These are phyloP conservation scores for Mallotus japonicus DNA, from an alignment of 441 rosid species.

Conservation along the genomic window DNA sequence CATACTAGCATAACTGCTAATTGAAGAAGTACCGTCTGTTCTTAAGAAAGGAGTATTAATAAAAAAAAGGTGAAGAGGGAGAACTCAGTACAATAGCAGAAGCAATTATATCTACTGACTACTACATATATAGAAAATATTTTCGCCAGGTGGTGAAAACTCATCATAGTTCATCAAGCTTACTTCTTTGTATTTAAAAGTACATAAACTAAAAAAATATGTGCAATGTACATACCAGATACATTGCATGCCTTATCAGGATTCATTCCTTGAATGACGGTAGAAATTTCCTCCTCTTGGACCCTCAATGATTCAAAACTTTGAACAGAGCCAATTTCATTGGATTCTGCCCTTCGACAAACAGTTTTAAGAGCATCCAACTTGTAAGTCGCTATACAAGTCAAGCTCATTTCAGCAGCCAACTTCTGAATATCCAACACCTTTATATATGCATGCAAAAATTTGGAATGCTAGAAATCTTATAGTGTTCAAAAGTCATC, in stretches of 20 bases:
- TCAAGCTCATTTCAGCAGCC: slow-evolving; percentile 85
- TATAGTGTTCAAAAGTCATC: slow-evolving; percentile 7
- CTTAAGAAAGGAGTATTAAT: background rate
- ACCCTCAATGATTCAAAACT: slow-evolving; percentile 29
- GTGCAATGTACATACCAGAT: slow-evolving; percentile 40
- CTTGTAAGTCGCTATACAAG: slow-evolving; percentile 74
- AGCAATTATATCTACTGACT: background rate
- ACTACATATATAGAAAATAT: background rate
- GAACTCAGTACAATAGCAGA: background rate
- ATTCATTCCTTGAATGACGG: slow-evolving; percentile 28
- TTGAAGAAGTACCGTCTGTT: background rate
- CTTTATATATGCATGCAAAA: slow-evolving; percentile 28
- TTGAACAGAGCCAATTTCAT: slow-evolving; percentile 30
- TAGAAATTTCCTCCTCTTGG: slow-evolving; percentile 35
- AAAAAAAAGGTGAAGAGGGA: background rate
- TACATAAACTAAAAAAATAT: slow-evolving; percentile 4
- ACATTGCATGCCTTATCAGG: slow-evolving; percentile 28
- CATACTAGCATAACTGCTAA: background rate
- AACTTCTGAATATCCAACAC: slow-evolving; percentile 61
- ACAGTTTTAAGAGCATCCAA: slow-evolving; percentile 91
- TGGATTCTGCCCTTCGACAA: slow-evolving; percentile 41
- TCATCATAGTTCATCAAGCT: background rate
- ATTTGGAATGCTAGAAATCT: slow-evolving; percentile 8
- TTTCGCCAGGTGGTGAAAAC: background rate
- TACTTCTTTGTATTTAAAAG: background rate